Base-by-base conservation (phyloP, 2,329 filamentous ascomycete species). In the Botrytis squamosa region DNA sequence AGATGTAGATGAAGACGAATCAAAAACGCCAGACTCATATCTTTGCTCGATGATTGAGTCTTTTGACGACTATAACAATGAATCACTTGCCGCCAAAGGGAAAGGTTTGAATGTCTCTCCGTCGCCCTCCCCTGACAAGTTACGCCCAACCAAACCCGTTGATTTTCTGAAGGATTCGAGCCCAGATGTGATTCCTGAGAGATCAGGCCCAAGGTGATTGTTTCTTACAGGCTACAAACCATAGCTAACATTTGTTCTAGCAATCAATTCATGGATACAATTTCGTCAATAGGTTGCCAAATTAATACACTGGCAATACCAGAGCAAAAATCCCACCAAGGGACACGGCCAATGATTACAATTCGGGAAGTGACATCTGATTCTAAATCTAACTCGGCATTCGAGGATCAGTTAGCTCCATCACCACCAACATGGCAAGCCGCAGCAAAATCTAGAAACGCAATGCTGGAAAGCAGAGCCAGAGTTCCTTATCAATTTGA, bases 131-230 rank as follows among this genome's bases (percentile, higher is more conserved):
- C 73, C 74, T 16, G 66, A 63, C 18, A 76, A 73, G 38, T 55
- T 72, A 38, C 42, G 29, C 7, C 69, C 74, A 33, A 72, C 64
- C 22, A 55, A 74, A 42, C 71, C 74, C 60, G n/a, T 74, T 29
- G 75, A 76, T 36, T 75, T 76, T 40, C 33, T 75, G 5, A 69
- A 71, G 20, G 73, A 77, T 42, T 74, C 46, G 38, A 69, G 64
- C 25, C 71, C 64, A 22, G 65, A 60, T 42, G 20, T 72, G 22
- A 36, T 65, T n/a, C n/a, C 25, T 40, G 60, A 71, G 22, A 18
- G 14, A 14, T 40, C 59, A 52, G 46, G 14, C 33, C 59, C 62
- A 52, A 46, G 46, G 70, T 72, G 67, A 46, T 9, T 12, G 12
- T 16, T 38, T 5, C 3, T 63, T 36, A 2, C 18, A 55, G n/a